Base-by-base conservation (phyloP, 75 land plant genomes). In the Azolla pinnata region DNA sequence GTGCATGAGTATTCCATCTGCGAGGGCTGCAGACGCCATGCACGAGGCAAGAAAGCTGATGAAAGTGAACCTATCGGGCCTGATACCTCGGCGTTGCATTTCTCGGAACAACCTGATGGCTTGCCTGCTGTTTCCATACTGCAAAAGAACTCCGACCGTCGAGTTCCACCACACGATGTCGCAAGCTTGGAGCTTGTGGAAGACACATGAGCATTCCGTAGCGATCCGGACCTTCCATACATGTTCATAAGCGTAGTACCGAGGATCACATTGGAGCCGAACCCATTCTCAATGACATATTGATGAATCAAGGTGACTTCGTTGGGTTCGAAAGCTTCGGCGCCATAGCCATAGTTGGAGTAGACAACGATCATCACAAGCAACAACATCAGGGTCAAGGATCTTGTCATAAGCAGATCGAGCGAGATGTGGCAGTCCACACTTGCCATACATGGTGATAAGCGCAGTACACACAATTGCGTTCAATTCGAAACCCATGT, bases 131-230 rank as follows among this genome's bases (percentile, higher is more conserved):
- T 18, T 8, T 16, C 85, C 70, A 61, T 68, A 47, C 46, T 75
- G 66, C 0, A 47, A 40, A 45, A 65, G 79, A 16, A 75, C 79
- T 27, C 72, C 52, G 33, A 80, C 65, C 53, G 75, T 34, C 3
- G 67, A 51, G 40, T 80, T 80, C 47, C 58, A 75, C 0, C 71
- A 67, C 4, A 72, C 33, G 28, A 54, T n/a, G 38, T 80, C 60
- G 14, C 42, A 38, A 38, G 42, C 10, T 38, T 38, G 42, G 14
- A 38, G 10, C 42, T 38, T 51, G 25, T 9, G 7, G 19, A 51
- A 51, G n/a, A 19, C 25, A 19, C 16, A 8, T 8, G n/a, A 8
- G 54, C 24, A 19, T 19, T n/a, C 24, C 8, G 16, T n/a, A 24
- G n/a, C 8, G 19, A 51, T 8, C 24, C 54, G 19, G 8, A 51